Evolutionary conservation across 306 rosid species (phyloP), one percentile per base, ranked within the genome.

Genomic region (Styphnolobium japonicum): DNA sequence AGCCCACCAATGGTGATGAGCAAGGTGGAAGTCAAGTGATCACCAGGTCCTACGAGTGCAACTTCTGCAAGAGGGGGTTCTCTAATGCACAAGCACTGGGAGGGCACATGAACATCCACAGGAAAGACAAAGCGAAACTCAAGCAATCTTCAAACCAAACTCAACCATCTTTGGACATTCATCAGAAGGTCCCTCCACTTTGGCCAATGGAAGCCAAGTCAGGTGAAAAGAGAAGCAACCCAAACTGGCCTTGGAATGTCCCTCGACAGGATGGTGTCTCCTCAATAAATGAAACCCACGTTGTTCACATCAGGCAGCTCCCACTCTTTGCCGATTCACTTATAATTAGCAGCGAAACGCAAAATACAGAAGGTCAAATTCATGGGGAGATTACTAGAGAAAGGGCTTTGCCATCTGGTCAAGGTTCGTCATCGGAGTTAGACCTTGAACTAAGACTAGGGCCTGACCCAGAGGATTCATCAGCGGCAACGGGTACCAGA

Each of bases 371-470:
- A 36, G 81, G 12, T 76, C 70, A 29, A 74, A 3, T 33, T 80
- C 80, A 40, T 10, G 53, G 53, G 75, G 71, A 69, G 25, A 67
- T 49, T 62, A 62, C 25, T 40, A 34, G 48, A 14, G 75, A 79
- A 42, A 56, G 51, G 56, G 21, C 39, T 55, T 62, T 65, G 51
- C 16, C 82, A 18, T 11, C 80, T 12, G 60, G 0, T 16, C 78
- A 31, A 27, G 74, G 63, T 55, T 64, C 75, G 0, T 40, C 79
- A 1, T 56, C 80, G 12, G 87, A 84, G 80, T 37, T 94, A 63
- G 98, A 94, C 90, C 98, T 94, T 73, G 98, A 90, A 88, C 87
- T 94, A 19, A 89, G 98, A 76, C 71, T 94, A 55, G 98, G 98
- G 85, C 87, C 84, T 42, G 88, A 87, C 27, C 95, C 91, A 34